Percentiles rank a stretch among this genome's conserved stretches.
These are phyloP conservation scores for Aspergillus flavus DNA, from an alignment of 2,329 filamentous ascomycete genomes.

Conservation along the genomic window DNA sequence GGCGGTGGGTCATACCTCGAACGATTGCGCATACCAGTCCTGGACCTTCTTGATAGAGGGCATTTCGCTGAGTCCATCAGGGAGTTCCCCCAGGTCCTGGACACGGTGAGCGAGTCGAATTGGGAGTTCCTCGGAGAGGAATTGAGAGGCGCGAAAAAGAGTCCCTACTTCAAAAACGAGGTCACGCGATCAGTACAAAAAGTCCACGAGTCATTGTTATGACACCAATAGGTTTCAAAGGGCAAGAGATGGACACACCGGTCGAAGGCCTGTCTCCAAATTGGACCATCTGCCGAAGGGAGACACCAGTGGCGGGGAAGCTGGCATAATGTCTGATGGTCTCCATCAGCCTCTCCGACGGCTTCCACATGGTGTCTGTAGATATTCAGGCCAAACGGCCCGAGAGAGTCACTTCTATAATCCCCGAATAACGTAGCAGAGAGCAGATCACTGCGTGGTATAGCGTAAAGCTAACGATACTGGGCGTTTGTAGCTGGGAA, in stretches of 20 bases:
- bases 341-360: conserved; percentile 86
- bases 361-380: conserved; percentile 77
- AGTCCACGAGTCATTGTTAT: conserved; percentile 8
- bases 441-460: conserved; percentile 1
- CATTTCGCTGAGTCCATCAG: conserved; percentile 97
- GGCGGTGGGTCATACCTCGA: conserved; percentile 70
- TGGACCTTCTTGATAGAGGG: conserved; percentile 91
- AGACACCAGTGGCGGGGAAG: conserved; percentile 95
- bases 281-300: conserved; percentile 97
- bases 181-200: conserved; percentile 19
- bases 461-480: conserved; percentile 1
- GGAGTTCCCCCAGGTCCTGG: conserved; percentile 86
- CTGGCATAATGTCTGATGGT: conserved; percentile 96
- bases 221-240: neutral
- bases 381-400: conserved; percentile 33
- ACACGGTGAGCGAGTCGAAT: conserved; percentile 96
- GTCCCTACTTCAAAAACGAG: conserved; percentile 63
- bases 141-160: conserved; percentile 95
- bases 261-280: conserved; percentile 93
- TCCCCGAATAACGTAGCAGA: neutral
- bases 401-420: conserved; percentile 6
- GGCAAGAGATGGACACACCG: conserved; percentile 56
- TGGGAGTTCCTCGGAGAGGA: conserved; percentile 95
- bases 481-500: conserved; percentile 5
- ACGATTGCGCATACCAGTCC: conserved; percentile 99